Evolutionary conservation across 352 stramenopile species (phyloP).

Genomic region (Thraustotheca clavata): DNA sequence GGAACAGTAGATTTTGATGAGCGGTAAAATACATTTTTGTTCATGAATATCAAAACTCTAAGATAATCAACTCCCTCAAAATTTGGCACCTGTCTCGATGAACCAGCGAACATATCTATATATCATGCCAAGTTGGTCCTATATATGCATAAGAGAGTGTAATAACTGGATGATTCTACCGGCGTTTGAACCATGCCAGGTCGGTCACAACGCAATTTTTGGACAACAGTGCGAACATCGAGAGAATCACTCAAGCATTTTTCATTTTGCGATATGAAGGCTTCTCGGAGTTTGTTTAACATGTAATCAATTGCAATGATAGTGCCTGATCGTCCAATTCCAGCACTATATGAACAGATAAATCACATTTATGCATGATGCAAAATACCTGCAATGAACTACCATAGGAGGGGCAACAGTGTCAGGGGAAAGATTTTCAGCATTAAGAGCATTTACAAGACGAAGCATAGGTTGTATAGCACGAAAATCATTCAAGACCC

Average conservation of each 20-base stretch:
- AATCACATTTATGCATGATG: neutral
- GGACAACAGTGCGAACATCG: slow-evolving; percentile 47
- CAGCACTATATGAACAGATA: slow-evolving; percentile 31
- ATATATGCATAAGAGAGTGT: neutral
- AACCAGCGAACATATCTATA: slow-evolving; percentile 57
- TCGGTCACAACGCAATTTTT: slow-evolving; percentile 54
- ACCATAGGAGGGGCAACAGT: slow-evolving; percentile 29
- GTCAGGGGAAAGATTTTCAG: too few relatives aligned
- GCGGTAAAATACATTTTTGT: slow-evolving; percentile 11
- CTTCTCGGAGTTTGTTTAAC: slow-evolving; percentile 39
- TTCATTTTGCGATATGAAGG: slow-evolving; percentile 24
- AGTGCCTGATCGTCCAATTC: slow-evolving; percentile 69
- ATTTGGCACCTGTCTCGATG: too few relatives aligned
- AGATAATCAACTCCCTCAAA: neutral
- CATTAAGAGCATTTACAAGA: slow-evolving; percentile 39
- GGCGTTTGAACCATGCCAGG: slow-evolving; percentile 77
- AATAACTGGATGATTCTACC: slow-evolving; percentile 31
- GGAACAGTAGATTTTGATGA: neutral
- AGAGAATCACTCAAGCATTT: slow-evolving; percentile 33
- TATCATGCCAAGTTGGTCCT: slow-evolving; percentile 84
- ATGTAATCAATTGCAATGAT: slow-evolving; percentile 82
- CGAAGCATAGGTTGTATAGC: slow-evolving; percentile 68
- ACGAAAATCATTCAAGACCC: slow-evolving; percentile 57
- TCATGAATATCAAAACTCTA: neutral
- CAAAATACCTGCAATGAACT: slow-evolving; percentile 45